Conservation (phyloP, 306 rosid genomes). For the Inga leiocalycina region DNA sequence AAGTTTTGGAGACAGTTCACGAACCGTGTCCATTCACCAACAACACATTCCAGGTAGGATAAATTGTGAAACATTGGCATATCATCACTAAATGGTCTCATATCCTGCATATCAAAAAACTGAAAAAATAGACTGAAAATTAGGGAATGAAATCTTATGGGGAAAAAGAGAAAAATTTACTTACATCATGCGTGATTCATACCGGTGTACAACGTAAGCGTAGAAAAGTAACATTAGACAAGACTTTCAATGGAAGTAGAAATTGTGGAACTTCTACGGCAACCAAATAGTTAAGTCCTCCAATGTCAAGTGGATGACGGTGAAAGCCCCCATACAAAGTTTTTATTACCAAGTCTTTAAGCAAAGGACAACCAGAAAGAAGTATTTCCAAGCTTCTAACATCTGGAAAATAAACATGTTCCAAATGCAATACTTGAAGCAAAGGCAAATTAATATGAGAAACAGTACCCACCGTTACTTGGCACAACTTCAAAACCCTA, state of each 20-base stretch:
- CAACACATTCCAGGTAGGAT: background rate
- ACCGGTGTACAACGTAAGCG: too few species aligned
- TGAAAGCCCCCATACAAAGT: background rate
- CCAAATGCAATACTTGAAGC: background rate
- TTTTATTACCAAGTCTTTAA: background rate
- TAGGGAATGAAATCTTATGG: too few species aligned
- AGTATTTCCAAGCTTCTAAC: background rate
- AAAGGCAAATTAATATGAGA: background rate
- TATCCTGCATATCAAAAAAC: too few species aligned
- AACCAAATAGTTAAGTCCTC: background rate
- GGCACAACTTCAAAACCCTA: background rate
- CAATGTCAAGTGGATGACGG: background rate
- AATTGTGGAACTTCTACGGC: background rate
- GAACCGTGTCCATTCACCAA: background rate
- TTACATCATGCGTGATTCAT: background rate
- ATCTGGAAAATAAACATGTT: background rate
- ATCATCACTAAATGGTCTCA: background rate
- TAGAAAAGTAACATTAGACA: background rate
- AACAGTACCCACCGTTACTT: background rate
- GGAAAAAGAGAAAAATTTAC: background rate
- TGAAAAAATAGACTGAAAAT: too few species aligned
- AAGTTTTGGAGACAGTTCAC: background rate
- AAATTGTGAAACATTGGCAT: conserved; percentile 20
- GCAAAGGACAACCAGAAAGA: background rate
- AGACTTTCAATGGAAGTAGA: background rate